Conservation (phyloP, 1,284 basidiomycete species). For the Peniophora sp. region DNA sequence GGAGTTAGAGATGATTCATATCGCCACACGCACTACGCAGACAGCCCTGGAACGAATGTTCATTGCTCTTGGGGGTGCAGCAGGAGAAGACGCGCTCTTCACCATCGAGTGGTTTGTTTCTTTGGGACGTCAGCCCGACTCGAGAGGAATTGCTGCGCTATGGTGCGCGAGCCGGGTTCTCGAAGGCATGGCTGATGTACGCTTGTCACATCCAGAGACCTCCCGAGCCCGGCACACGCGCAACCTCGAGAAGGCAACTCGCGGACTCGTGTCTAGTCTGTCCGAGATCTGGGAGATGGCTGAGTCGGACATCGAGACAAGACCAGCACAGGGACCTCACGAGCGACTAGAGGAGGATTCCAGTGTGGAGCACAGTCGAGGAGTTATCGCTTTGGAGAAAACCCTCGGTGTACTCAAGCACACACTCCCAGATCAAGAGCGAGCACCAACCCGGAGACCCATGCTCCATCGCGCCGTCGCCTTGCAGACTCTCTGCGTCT, state of each 20-base stretch:
- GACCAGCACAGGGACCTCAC: background rate
- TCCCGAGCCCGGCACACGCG: constrained; percentile 22
- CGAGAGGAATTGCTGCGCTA: constrained; percentile 61
- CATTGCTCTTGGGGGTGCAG: constrained; percentile 59
- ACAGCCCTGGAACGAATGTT: constrained; percentile 64
- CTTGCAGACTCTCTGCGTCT: constrained; percentile 67
- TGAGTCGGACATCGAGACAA: background rate
- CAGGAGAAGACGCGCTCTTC: constrained; percentile 62
- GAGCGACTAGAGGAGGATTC: constrained; percentile 12
- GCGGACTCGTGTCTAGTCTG: constrained; percentile 53
- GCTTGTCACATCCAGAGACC: constrained; percentile 22
- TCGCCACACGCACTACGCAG: constrained; percentile 49
- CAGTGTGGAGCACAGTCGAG: constrained; percentile 46
- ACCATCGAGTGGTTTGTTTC: constrained; percentile 78
- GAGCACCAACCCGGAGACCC: constrained; percentile 27
- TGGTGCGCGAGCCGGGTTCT: constrained; percentile 76
- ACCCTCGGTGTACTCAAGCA: constrained; percentile 30
- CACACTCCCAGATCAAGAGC: constrained; percentile 13
- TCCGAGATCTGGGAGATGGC: constrained; percentile 65
- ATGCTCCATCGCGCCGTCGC: constrained; percentile 53
- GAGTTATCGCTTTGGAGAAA: constrained; percentile 30
- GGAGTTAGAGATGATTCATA: constrained; percentile 49
- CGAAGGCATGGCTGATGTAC: constrained; percentile 56
- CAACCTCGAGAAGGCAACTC: constrained; percentile 56
- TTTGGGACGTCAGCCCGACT: constrained; percentile 41